phyloP scores from a whole-genome alignment of 1,284 basidiomycete species.

The Termitomyces sp. region DNA sequence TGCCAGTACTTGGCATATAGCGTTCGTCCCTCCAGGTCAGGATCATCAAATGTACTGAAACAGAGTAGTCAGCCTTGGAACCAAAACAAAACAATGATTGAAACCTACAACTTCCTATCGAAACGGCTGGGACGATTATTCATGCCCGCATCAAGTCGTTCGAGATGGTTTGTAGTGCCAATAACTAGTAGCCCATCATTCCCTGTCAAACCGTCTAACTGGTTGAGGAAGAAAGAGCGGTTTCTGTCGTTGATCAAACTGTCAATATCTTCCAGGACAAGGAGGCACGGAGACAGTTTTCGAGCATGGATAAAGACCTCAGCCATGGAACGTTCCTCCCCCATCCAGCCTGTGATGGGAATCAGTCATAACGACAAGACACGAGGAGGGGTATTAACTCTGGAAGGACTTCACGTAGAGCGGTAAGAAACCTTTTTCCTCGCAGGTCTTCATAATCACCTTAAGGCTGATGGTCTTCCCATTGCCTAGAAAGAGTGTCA shows the following conservation, averaged over 20 bases:
- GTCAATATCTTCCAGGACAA: conserved; percentile 80
- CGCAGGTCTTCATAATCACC: conserved; percentile 64
- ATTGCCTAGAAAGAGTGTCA: conserved; percentile 48
- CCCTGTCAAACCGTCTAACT: conserved; percentile 68
- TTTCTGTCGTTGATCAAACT: conserved; percentile 72
- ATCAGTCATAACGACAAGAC: not conserved
- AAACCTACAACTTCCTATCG: conserved; percentile 74
- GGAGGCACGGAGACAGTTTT: conserved; percentile 62
- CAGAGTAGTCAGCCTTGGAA: not conserved
- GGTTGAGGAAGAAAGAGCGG: conserved; percentile 82
- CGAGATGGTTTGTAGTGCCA: conserved; percentile 81
- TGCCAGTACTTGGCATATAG: conserved; percentile 77
- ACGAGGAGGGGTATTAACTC: conserved; percentile 29
- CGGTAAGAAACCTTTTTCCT: conserved; percentile 52
- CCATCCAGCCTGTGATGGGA: conserved; percentile 41
- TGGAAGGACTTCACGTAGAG: conserved; percentile 77
- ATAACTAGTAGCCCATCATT: conserved; percentile 78
- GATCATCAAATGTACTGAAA: conserved; percentile 51
- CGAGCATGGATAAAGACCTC: conserved; percentile 64
- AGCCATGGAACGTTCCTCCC: conserved; percentile 66
- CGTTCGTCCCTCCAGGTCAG: conserved; percentile 53
- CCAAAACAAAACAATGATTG: not conserved
- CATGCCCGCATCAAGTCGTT: conserved; percentile 69
- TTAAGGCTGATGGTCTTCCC: conserved; percentile 84
- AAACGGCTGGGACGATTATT: conserved; percentile 76